These are phyloP conservation scores for Prosopis cineraria DNA, from an alignment of 306 rosid genomes.

Conservation along the genomic window DNA sequence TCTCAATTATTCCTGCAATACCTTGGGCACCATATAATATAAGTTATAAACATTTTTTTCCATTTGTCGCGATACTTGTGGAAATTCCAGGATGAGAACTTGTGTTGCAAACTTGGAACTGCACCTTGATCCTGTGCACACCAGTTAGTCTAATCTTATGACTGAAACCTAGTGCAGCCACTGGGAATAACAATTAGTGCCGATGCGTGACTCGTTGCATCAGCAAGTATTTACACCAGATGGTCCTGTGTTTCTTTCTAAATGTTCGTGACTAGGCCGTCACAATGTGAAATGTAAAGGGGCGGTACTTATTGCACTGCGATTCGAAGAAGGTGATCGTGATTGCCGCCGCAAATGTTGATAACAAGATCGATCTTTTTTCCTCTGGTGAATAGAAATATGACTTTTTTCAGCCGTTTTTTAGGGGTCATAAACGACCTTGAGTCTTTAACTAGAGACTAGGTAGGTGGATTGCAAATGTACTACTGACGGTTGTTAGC, in stretches of 20 bases:
- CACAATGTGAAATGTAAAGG: not conserved
- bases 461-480: conserved; percentile 33
- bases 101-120: conserved; percentile 24
- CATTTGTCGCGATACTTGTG: not conserved
- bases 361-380: not conserved
- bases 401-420: not conserved
- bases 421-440: not conserved
- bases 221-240: not conserved
- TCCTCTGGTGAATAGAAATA: not conserved
- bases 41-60: not conserved
- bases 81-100: conserved; percentile 16
- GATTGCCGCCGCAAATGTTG: conserved; percentile 21
- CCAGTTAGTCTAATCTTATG: not conserved
- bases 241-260: conserved; percentile 5
- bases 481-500: conserved; percentile 42
- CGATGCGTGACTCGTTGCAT: not conserved
- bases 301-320: not conserved
- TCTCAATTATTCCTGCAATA: not conserved
- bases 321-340: conserved; percentile 10
- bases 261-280: not conserved
- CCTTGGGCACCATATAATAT: not conserved
- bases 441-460: not conserved
- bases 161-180: conserved; percentile 16
- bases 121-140: not conserved
- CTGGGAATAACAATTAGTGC: not conserved